Base-by-base conservation (phyloP, 1,139 yeast species). In the Yamadazyma diddensiae region DNA sequence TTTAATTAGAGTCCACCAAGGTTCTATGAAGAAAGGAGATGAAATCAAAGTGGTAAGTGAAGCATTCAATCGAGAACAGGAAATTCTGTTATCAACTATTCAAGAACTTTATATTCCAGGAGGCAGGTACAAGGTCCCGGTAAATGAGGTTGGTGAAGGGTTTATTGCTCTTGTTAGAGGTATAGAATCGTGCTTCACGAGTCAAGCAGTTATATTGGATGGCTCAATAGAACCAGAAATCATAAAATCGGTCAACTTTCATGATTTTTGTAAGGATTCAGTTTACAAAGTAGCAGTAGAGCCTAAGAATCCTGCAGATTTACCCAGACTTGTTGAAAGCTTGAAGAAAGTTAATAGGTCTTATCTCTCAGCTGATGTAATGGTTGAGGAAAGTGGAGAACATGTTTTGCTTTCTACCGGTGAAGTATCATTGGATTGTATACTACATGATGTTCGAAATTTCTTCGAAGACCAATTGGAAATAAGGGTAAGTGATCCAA, bases 311-410 rank as follows among this genome's bases (percentile, higher is more conserved):
- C 96, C 96, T 0, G 72, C 86, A 0, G 95, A 90, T 36, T 60
- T 85, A 15, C 94, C 95, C 0, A 73, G 73, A 39, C 65, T 90
- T 50, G 62, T 82, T 11, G 81, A 76, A 13, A 88, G 90, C 0
- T 60, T 92, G 31, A 66, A 83, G 39, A 74, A 69, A 36, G 63
- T 83, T 16, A 73, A 73, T 42, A 77, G 74, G 42, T 63, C 82
- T 1, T 90, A 85, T 49, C 70, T 84, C 10, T 79, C 90, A 5
- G 67, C 80, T 22, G 69, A 70, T 18, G 64, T 86, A 6, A 77
- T 73, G 41, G 90, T 84, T 1, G 96, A 87, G 53, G 95, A 85
- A 45, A 82, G 90, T 36, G 97, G 97, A 1, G 97, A 90, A 48
- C 87, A 83, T 53, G 79, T 81, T 0, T 53, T 94, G 2, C 52